Percentiles rank a stretch among this genome's conserved stretches.
These are phyloP conservation scores for Malus hybrid DNA, from an alignment of 331 rosid species.

Conservation along the genomic window DNA sequence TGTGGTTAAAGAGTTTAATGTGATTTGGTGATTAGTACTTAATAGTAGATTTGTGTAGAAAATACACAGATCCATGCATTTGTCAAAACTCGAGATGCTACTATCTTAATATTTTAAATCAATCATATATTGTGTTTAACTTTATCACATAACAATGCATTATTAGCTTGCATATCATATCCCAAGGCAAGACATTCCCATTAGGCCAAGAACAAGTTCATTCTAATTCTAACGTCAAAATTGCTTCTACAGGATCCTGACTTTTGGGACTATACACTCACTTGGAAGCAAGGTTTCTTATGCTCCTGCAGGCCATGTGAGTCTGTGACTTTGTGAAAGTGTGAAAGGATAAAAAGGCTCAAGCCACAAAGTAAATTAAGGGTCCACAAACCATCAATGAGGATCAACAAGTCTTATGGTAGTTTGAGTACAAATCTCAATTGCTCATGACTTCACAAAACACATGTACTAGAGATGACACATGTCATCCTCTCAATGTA, in stretches of 20 bases:
- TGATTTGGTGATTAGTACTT: not conserved
- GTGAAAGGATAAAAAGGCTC: not conserved
- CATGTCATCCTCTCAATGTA: not conserved
- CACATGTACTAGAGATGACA: not conserved
- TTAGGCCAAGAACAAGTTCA: not conserved
- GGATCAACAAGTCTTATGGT: not conserved
- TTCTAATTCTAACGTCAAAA: not conserved
- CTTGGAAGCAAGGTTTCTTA: constrained; percentile 27
- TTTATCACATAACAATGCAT: not conserved
- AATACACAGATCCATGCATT: too few species aligned
- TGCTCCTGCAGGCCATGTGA: not conserved
- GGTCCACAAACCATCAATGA: constrained; percentile 3
- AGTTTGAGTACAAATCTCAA: not conserved
- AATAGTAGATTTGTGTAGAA: too few species aligned
- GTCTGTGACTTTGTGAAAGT: not conserved
- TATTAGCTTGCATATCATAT: too few species aligned
- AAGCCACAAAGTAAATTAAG: not conserved
- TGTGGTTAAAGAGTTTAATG: not conserved
- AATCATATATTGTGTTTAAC: too few species aligned
- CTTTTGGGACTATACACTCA: not conserved
- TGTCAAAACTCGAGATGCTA: too few species aligned
- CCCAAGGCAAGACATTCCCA: not conserved
- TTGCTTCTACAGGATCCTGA: constrained; percentile 1
- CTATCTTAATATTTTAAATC: too few species aligned
- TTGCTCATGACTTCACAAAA: not conserved